Evolutionary conservation across 1,139 yeast species (phyloP), one percentile per base, ranked within the genome.

Genomic region (Blastobotrys ciferrii): DNA sequence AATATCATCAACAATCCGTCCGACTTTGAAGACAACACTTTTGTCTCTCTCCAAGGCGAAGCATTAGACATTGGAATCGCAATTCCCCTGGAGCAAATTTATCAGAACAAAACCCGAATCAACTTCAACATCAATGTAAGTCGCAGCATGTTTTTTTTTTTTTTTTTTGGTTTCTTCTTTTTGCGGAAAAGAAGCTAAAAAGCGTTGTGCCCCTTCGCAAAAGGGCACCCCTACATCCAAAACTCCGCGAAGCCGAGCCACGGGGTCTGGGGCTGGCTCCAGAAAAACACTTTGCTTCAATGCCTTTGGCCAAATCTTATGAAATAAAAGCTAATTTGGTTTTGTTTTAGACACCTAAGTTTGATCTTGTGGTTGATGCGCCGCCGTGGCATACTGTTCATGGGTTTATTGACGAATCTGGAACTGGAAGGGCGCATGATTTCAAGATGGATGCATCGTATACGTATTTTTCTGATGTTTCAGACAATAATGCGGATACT

Each of bases 351-450:
- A 84, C 96, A 0, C 81, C 88, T 0, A 68, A 68, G 46, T 80
- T 88, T 57, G 78, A 82, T 47, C 61, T 91, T 43, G 71, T 78
- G 0, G 66, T 91, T 4, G 85, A 82, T 52, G 80, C 94, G 0
- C 98, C 98, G 0, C 84, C 92, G 0, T 92, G 98, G 96, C 95
- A 88, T 61, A 89, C 98, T 0, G 71, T 82, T 14, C 77, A 82
- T 55, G 83, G 86, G 43, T 92, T 91, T 57, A 66, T 85, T 69
- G 76, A 75, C 45, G 73, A 75, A 23, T 76, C 80, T 15, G 80
- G 78, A 39, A 70, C 83, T 25, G 98, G 96, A 0, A 71, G 81
- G 49, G 80, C 88, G 0, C 71, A 77, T 39, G 76, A 82, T 48
- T 84, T 89, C 57, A 67, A 65, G 1, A 66, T 88, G 18, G 69